Percentiles rank a stretch among this genome's conserved stretches.
Conservation (phyloP, 805 yeast genomes). For the Lipomyces japonicus region DNA sequence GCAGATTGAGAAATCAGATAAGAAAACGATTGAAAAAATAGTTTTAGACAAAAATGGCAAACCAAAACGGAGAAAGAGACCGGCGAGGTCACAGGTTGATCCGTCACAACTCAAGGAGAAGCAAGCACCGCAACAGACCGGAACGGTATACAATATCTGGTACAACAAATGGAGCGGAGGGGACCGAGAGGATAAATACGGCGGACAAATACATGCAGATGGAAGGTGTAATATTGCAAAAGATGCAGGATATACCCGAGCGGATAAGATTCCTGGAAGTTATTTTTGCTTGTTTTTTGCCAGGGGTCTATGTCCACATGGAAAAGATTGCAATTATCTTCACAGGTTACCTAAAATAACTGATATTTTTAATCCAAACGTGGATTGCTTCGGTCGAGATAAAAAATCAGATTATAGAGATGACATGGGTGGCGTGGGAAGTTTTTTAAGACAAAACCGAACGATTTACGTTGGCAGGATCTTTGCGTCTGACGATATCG, state of each 20-base stretch:
- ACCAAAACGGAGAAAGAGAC: constrained; percentile 31
- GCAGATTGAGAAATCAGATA: constrained; percentile 2
- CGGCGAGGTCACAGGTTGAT: constrained; percentile 74
- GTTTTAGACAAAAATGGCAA: constrained; percentile 9
- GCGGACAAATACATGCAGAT: constrained; percentile 48
- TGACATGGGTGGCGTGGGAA: constrained; percentile 93
- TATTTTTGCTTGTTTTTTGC: constrained; percentile 82
- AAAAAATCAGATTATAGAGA: constrained; percentile 77
- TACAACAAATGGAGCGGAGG: constrained; percentile 86
- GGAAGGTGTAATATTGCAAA: constrained; percentile 54
- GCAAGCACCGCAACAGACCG: constrained; percentile 73
- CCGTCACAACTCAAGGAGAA: constrained; percentile 55
- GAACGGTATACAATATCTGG: constrained; percentile 82
- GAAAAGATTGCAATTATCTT: constrained; percentile 61
- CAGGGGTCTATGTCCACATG: constrained; percentile 80
- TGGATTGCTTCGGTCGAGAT: constrained; percentile 92
- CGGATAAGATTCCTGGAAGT: constrained; percentile 47
- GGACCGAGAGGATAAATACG: constrained; percentile 43
- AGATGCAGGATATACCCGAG: constrained; percentile 76
- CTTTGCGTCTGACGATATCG: constrained; percentile 44
- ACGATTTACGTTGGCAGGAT: constrained; percentile 73
- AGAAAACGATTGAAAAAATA: not conserved
- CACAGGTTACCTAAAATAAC: constrained; percentile 67
- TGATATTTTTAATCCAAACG: constrained; percentile 58
- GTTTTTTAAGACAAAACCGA: constrained; percentile 61